phyloP scores from a whole-genome alignment of 2,329 filamentous ascomycete species.

The Scedosporium minutisporum region DNA sequence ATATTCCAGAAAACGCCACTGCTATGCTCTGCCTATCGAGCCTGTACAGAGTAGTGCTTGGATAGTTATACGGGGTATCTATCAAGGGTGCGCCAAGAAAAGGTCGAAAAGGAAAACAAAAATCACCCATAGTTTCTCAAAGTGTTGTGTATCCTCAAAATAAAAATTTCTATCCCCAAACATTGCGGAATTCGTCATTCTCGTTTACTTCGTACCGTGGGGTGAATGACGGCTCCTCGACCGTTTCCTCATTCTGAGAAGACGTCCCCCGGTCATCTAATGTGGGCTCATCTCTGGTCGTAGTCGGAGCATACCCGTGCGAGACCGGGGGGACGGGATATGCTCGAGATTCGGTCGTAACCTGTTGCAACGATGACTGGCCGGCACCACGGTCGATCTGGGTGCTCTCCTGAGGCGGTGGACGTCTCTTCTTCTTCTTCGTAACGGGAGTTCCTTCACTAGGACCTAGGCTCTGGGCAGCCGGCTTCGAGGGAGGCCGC shows the following conservation, averaged over 20 bases:
- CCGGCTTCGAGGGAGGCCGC: constrained; percentile 8
- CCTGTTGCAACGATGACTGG: neutral
- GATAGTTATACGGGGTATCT: neutral
- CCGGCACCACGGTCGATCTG: neutral
- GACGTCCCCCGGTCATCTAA: neutral
- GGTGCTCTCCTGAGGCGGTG: neutral
- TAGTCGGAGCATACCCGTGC: neutral
- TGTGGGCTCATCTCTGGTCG: neutral
- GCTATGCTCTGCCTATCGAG: neutral
- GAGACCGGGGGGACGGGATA: neutral
- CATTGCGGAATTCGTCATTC: constrained; percentile 33
- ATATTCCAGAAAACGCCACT: neutral
- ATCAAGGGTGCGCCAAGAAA: neutral
- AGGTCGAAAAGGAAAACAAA: neutral
- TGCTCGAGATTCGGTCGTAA: neutral
- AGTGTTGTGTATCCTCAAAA: neutral
- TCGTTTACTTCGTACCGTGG: constrained; percentile 21
- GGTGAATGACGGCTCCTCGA: neutral
- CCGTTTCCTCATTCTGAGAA: neutral
- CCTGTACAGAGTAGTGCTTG: neutral
- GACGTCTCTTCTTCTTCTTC: constrained; percentile 27
- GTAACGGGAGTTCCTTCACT: constrained; percentile 22
- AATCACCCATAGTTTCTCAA: neutral
- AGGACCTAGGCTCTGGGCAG: neutral
- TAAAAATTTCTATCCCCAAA: constrained; percentile 23